These are phyloP conservation scores for Populus simonii DNA, from an alignment of 345 rosid genomes.

Conservation along the genomic window DNA sequence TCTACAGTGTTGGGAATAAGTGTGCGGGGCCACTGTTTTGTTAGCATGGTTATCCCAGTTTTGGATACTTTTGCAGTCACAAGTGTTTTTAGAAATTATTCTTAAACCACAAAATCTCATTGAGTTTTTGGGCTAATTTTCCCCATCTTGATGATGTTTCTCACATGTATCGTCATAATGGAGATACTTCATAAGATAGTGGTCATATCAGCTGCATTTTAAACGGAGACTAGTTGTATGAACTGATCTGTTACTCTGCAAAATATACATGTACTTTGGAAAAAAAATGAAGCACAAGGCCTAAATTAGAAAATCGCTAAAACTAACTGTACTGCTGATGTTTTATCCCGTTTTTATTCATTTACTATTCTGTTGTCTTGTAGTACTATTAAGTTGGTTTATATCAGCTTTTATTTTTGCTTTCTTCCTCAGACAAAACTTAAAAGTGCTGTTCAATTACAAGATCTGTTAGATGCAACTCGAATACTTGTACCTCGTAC, in stretches of 20 bases:
- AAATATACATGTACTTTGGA: neutral
- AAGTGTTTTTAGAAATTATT: neutral
- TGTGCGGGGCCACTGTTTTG: neutral
- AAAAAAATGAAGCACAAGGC: neutral
- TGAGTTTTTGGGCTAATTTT: neutral
- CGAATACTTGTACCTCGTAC: slow-evolving; percentile 89
- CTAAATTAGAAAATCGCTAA: neutral
- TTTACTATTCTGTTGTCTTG: slow-evolving; percentile 3
- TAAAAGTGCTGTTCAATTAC: slow-evolving; percentile 91
- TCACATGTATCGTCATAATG: neutral
- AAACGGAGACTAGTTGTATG: neutral
- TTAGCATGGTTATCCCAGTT: neutral
- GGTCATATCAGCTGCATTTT: neutral
- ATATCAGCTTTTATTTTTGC: neutral
- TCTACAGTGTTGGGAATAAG: neutral
- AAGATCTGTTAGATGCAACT: slow-evolving; percentile 98
- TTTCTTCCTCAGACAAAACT: slow-evolving; percentile 75
- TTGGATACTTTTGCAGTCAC: neutral
- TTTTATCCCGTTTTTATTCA: neutral
- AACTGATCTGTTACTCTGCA: neutral
- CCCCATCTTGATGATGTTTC: neutral
- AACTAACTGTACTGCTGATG: neutral
- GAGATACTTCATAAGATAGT: neutral
- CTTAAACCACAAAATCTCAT: neutral
- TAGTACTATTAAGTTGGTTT: neutral